Evolutionary conservation across 352 stramenopile species (phyloP), one percentile per base, ranked within the genome.

Genomic region (Globisporangium takayamanum): DNA sequence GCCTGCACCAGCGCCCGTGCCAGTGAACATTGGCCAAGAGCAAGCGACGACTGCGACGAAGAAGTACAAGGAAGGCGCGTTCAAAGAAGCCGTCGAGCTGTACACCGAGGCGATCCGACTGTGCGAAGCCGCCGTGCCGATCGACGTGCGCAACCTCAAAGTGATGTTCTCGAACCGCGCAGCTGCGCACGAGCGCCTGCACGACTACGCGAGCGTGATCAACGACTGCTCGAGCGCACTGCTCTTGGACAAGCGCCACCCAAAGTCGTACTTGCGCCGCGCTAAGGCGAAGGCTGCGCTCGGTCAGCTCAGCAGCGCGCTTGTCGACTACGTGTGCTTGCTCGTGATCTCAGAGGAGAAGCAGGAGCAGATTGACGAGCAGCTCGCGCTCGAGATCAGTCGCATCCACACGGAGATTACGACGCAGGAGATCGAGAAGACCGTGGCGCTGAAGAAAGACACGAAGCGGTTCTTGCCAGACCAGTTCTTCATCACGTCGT

Each of bases 91-190:
- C 30, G 73, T 92, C 47, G 69, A 86, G 59, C 77, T 90, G 22
- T 92, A 92, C 69, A 74, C 70, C 12, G 33, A 73, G 0, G 83
- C 83, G 26, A 92, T 92, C 63, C 59, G 61, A 10, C 75, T 84
- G 55, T 80, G 73, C 58, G 80, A 88, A 63, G 50, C 66, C n/a
- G 60, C 73, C 10, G 67, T 77, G 56, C 76, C 80, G 11, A 62
- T 86, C 41, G 80, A 92, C 59, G 69, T 69, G 51, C 76, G 79
- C 60, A 90, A 92, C 69, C 64, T 92, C 30, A 92, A 92, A 60
- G 83, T 92, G 60, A 90, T 92, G 80, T 92, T 84, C 64, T 89
- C 83, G 59, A 92, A 92, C 71, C 78, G 83, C 36, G 83, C 80
- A 0, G 80, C 83, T 2, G 80, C 83, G 37, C 88, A 84, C 58